Percentiles rank a stretch among this genome's conserved stretches.
Conservation (phyloP, 805 yeast species). For the Candida chauliodis region DNA sequence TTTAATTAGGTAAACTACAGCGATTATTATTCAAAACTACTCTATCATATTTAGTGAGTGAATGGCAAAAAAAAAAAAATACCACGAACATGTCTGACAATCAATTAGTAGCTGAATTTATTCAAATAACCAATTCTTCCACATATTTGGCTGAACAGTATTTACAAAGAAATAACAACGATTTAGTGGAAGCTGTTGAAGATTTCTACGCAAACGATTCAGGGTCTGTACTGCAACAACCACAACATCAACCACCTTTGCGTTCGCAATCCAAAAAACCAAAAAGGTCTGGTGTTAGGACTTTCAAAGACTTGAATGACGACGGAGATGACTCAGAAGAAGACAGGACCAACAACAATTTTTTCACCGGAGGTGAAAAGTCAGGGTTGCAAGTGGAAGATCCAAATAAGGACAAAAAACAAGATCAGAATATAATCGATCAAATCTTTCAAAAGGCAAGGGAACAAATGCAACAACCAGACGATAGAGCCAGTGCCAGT, state of each 20-base stretch:
- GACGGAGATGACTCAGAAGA: conserved; percentile 41
- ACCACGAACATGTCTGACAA: conserved; percentile 14
- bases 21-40: too few species aligned
- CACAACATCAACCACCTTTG: conserved; percentile 5
- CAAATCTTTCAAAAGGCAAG: conserved; percentile 66
- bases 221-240: not conserved
- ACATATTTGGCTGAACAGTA: conserved; percentile 37
- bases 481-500: conserved; percentile 31
- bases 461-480: conserved; percentile 40
- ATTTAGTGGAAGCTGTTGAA: conserved; percentile 38
- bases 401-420: conserved; percentile 43
- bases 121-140: conserved; percentile 33
- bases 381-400: conserved; percentile 79
- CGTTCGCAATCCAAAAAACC: not conserved
- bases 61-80: conserved; percentile 3
- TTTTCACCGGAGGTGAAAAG: conserved; percentile 70
- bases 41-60: too few species aligned
- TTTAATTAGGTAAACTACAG: too few species aligned
- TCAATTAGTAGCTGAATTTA: conserved; percentile 31
- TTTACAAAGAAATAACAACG: conserved; percentile 32
- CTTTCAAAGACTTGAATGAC: conserved; percentile 37
- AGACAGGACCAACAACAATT: conserved; percentile 50
- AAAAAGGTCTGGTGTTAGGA: conserved; percentile 20
- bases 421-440: conserved; percentile 45
- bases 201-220: conserved; percentile 30